Evolutionary conservation across 176 grass and related monocot genomes (phyloP), one percentile per base, ranked within the genome.

Genomic region (Luzula sylvatica): DNA sequence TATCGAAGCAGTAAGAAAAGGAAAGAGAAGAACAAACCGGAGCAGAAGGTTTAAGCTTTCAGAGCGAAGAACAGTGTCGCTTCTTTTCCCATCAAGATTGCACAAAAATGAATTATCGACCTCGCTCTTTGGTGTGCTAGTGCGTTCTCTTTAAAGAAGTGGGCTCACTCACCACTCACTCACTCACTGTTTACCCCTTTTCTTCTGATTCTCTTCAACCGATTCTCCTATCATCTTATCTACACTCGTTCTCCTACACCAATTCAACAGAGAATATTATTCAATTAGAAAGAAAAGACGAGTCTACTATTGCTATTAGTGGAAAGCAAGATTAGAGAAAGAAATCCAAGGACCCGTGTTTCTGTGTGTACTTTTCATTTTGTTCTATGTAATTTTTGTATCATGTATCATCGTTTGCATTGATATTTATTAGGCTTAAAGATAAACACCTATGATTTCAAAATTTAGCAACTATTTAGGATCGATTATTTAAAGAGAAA

Each of bases 11-110:
- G 21, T 42, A 25, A 3, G 7, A 43, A 46, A 41, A 45, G 20
- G 30, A 42, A 27, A 58, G 38, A 62, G 45, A 11, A 2, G 16
- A 61, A 17, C 5, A 17, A 46, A 27, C 40, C 25, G 44, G 43
- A 19, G 13, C 14, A 61, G 7, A 9, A 28, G 23, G 17, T 62
- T 38, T 28, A 14, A 58, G 17, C 55, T 62, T 62, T 46, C 38
- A 44, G 38, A 15, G n/a, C 58, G 45, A 62, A 42, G 38, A 42
- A 46, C 58, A 62, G 14, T 46, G 58, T 46, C 58, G 58, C 39
- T 4, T 46, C 58, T 46, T 46, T 61, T 26, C 40, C 57, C 57
- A 41, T 61, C 57, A n/a, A 61, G 39, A 11, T 17, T 29, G 11
- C 17, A 26, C 22, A 62, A 26, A 22, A 35, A 35, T 9, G 7